Evolutionary conservation across 139 green algal species (phyloP), one percentile per base, ranked within the genome.

Genomic region (Coelastrella sp.): DNA sequence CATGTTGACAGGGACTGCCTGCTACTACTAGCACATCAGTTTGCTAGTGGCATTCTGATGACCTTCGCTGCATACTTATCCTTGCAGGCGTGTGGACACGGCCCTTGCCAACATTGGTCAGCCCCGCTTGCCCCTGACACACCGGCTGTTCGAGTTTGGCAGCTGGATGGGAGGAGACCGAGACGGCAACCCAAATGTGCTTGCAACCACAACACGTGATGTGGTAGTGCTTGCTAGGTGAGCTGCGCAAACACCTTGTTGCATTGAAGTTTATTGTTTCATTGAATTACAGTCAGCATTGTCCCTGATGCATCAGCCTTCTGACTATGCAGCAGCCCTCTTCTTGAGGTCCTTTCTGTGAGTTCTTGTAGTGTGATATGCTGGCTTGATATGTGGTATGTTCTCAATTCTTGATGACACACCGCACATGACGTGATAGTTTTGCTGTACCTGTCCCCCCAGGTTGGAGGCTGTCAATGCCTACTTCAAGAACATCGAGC

Each of bases 111-210:
- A 96, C 87, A 95, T 98, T 41, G 95, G 95, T 3, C 93, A 96
- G 85, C 93, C 94, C 5, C 89, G 86, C 27, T 87, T 99, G 79
- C 97, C 97, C 0, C 89, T 99, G 57, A 90, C 73, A 23, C 89
- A 91, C 77, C 38, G 71, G 0, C 85, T 92, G 50, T 93, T 94
- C 83, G 88, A 87, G 72, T 95, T 96, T 86, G 94, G 94, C 68
- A 93, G 86, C 32, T 98, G 96, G 96, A 98, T 98, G 96, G 97
- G 97, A 37, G 97, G 97, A 21, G 97, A 99, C 89, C 90, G 90
- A 13, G 97, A 99, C 78, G 97, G 96, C 76, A 99, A 99, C 91
- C 97, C 97, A 35, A 96, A 96, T 81, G 97, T 99, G 5, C 97
- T 92, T 0, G 73, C 92, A 0, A 87, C 91, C 15, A 98, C 94